Evolutionary conservation across 2,329 filamentous ascomycete genomes (phyloP).

Genomic region (Microdochium paspali): DNA sequence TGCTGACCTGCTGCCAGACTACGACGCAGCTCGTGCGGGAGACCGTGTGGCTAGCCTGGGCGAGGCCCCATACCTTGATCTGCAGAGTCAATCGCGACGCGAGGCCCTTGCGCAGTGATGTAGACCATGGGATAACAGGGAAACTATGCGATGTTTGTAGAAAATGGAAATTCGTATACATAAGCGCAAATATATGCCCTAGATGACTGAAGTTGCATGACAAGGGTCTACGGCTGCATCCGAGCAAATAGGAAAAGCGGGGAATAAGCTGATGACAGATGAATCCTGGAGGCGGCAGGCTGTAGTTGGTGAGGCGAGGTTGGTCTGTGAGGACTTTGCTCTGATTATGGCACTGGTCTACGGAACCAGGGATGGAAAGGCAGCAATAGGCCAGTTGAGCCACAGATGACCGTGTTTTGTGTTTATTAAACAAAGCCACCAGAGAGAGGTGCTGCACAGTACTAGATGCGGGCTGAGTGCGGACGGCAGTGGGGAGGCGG

Average conservation of each 20-base stretch:
- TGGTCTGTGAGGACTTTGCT: no score
- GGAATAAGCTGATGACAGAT: no score
- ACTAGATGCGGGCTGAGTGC: not conserved
- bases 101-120: slow-evolving; percentile 20
- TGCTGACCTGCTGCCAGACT: slow-evolving; percentile 24
- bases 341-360: no score
- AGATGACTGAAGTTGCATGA: not conserved
- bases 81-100: slow-evolving; percentile 28
- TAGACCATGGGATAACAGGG: not conserved
- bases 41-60: slow-evolving; percentile 37
- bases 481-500: not conserved
- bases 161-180: not conserved
- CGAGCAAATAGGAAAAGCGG: no score
- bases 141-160: not conserved
- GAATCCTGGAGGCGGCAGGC: no score
- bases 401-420: not conserved
- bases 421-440: not conserved
- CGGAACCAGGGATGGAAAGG: no score
- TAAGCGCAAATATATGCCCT: no score
- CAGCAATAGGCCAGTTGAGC: not conserved
- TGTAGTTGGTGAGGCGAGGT: no score
- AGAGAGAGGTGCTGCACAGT: no score
- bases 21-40: slow-evolving; percentile 34
- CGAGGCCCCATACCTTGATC: slow-evolving; percentile 36
- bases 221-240: not conserved